A percentile compares a stretch with the other conserved stretches of the same genome.
Evolutionary conservation across 257 asterid genomes (phyloP).

Genomic region (Solanum medicagineum): DNA sequence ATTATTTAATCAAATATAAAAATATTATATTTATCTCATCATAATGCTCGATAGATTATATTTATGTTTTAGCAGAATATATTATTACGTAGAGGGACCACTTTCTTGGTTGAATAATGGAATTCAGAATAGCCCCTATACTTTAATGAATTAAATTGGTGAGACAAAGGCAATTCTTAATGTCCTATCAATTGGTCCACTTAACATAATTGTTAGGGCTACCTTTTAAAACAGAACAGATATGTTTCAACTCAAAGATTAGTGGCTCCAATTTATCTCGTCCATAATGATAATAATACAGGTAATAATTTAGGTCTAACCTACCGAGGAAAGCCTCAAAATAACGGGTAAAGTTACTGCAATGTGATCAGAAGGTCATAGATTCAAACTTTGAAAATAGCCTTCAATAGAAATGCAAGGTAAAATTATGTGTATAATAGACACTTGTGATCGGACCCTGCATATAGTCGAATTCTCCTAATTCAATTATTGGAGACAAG

Average conservation of each 20-base stretch:
- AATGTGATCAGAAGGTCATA: no score
- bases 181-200: slow-evolving; percentile 12
- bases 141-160: neutral
- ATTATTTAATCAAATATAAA: no score
- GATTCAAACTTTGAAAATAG: no score
- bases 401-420: accelerated
- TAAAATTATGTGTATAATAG: no score
- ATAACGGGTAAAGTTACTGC: accelerated
- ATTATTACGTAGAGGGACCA: slow-evolving; percentile 2
- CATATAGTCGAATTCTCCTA: no score
- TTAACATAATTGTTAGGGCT: neutral
- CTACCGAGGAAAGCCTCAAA: no score
- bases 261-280: neutral
- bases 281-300: neutral
- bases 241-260: neutral
- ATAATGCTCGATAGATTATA: neutral
- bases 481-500: neutral
- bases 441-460: no score
- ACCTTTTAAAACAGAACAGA: neutral
- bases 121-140: neutral
- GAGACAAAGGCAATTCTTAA: neutral
- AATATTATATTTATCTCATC: neutral
- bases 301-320: neutral
- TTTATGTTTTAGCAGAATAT: neutral
- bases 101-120: neutral